These are phyloP conservation scores for Podila minutissima DNA, from an alignment of 192 early-diverging fungal species.

Conservation along the genomic window DNA sequence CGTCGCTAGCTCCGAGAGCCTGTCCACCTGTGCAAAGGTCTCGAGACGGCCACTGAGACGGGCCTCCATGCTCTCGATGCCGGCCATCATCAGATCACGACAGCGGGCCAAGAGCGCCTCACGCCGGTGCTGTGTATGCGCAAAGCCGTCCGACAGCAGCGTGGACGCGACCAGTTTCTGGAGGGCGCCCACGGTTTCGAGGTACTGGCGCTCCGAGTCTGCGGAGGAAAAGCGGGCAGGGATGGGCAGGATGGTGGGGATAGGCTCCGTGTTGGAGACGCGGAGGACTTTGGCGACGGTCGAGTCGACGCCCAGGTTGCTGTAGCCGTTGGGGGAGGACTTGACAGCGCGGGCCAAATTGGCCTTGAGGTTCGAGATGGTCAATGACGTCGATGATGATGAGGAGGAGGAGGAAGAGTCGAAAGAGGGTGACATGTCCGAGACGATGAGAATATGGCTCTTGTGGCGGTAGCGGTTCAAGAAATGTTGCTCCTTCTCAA, in stretches of 20 bases:
- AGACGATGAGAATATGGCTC: constrained; percentile 39
- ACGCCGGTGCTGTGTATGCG: constrained; percentile 23
- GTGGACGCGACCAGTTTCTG: constrained; percentile 38
- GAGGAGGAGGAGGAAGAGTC: not conserved
- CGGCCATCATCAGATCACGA: constrained; percentile 28
- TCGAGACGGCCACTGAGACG: constrained; percentile 31
- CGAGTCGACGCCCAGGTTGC: constrained; percentile 17
- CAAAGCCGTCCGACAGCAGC: constrained; percentile 6
- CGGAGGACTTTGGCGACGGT: constrained; percentile 32
- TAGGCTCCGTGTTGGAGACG: constrained; percentile 42
- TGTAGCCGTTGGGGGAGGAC: constrained; percentile 26
- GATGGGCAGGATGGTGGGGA: constrained; percentile 25
- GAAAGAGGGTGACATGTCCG: constrained; percentile 25
- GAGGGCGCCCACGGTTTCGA: constrained; percentile 24
- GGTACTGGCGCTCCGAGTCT: constrained; percentile 6
- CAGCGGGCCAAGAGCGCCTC: constrained; percentile 32
- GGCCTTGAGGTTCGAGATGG: constrained; percentile 29
- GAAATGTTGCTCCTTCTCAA: constrained; percentile 43
- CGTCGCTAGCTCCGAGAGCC: constrained; percentile 28
- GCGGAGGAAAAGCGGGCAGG: not conserved
- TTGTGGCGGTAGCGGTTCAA: constrained; percentile 48
- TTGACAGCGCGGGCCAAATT: constrained; percentile 34
- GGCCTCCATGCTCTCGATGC: constrained; percentile 38
- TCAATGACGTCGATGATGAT: constrained; percentile 8
- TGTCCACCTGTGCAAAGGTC: constrained; percentile 31